Conservation (phyloP, 2,329 filamentous ascomycete genomes). For the Myriangium duriaei region DNA sequence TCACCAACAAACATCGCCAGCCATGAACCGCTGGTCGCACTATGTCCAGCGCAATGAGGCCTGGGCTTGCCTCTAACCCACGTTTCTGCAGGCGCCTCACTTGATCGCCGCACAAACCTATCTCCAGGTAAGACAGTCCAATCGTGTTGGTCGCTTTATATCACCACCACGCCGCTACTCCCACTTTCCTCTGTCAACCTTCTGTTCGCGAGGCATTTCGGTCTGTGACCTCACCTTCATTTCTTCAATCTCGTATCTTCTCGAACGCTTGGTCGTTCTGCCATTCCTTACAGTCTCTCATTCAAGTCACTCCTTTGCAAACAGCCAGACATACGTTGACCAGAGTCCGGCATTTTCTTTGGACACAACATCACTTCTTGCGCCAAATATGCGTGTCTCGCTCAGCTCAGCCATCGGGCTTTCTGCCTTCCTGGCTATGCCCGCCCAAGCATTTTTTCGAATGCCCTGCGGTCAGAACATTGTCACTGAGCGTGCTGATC, state of each 20-base stretch:
- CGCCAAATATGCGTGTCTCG: conserved; percentile 7
- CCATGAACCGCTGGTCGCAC: not conserved
- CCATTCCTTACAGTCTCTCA: not conserved
- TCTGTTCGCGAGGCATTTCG: not conserved
- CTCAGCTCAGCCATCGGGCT: conserved; percentile 11
- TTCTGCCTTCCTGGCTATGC: conserved; percentile 23
- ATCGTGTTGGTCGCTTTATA: not conserved
- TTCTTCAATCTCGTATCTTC: not conserved
- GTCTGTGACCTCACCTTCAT: not conserved
- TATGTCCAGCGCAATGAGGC: not conserved
- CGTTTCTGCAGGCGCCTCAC: not conserved
- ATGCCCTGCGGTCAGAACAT: conserved; percentile 51
- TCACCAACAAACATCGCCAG: not conserved
- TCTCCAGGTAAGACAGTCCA: too few species aligned
- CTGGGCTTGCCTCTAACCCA: not conserved
- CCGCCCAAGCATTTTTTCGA: conserved; percentile 53
- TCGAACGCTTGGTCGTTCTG: not conserved
- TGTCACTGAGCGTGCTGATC: conserved; percentile 50
- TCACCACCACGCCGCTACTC: not conserved
- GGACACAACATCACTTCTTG: too few species aligned
- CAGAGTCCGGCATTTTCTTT: too few species aligned
- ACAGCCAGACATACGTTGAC: too few species aligned
- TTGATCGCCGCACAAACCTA: not conserved
- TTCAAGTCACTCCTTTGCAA: not conserved
- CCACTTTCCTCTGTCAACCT: not conserved